A percentile compares a stretch with the other conserved stretches of the same genome.
Evolutionary conservation across 2,329 filamentous ascomycete species (phyloP).

Genomic region (Stylonectria norvegica): DNA sequence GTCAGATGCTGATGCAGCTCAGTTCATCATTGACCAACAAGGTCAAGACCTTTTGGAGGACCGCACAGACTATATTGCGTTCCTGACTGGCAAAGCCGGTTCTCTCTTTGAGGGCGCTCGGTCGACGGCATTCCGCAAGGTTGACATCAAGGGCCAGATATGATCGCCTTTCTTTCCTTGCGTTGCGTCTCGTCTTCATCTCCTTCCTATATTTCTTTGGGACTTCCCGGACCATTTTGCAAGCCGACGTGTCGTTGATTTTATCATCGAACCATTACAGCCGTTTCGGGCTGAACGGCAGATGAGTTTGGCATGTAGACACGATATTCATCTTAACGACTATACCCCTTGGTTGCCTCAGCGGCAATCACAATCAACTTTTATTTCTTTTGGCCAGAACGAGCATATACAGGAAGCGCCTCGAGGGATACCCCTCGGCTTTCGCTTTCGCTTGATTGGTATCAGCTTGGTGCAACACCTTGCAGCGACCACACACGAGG

Average conservation of each 20-base stretch:
- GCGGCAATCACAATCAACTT: too few relatives aligned
- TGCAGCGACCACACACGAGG: too few relatives aligned
- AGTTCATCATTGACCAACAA: slow-evolving; percentile 82
- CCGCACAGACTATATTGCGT: slow-evolving; percentile 67
- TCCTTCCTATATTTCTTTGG: slow-evolving; percentile 7
- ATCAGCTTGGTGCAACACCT: too few relatives aligned
- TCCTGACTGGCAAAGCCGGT: slow-evolving; percentile 71
- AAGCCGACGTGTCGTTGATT: slow-evolving; percentile 10
- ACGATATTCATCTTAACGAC: slow-evolving; percentile 19
- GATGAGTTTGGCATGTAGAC: slow-evolving; percentile 20
- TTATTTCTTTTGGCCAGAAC: too few relatives aligned
- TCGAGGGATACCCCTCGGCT: too few relatives aligned
- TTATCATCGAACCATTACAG: slow-evolving; percentile 19
- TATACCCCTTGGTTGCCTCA: slow-evolving; percentile 26
- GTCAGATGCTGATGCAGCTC: slow-evolving; percentile 82
- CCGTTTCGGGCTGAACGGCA: slow-evolving; percentile 17
- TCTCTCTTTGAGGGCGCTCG: slow-evolving; percentile 71
- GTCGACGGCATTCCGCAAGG: slow-evolving; percentile 71
- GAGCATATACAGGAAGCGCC: too few relatives aligned
- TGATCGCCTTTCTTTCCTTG: slow-evolving; percentile 41
- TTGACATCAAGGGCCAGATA: slow-evolving; percentile 98
- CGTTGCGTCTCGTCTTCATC: slow-evolving; percentile 10
- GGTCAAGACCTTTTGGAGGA: slow-evolving; percentile 75
- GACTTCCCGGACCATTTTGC: slow-evolving; percentile 10
- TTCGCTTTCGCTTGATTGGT: too few relatives aligned